Conservation (phyloP, 495 filamentous ascomycete species). For the Halenospora varia region DNA sequence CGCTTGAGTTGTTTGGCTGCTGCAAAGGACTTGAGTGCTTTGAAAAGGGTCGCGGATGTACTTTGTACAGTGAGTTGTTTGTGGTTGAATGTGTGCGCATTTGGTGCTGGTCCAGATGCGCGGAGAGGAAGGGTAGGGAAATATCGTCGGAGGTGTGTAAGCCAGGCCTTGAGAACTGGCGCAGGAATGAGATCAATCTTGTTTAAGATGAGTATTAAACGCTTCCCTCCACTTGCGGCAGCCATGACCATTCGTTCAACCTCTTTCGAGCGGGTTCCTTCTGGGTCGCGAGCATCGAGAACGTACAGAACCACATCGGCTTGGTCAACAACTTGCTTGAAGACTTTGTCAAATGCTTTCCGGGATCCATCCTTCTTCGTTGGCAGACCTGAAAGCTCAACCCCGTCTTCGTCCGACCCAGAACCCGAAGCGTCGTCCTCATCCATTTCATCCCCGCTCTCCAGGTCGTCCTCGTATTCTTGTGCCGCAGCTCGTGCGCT, state of each 20-base stretch:
- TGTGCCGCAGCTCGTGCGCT: constrained; percentile 83
- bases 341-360: constrained; percentile 88
- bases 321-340: constrained; percentile 86
- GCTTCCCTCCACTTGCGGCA: constrained; percentile 75
- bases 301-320: constrained; percentile 94
- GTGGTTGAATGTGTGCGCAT: constrained; percentile 90
- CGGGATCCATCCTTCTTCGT: constrained; percentile 67
- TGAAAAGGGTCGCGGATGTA: constrained; percentile 84
- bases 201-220: constrained; percentile 91
- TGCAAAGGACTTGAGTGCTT: constrained; percentile 87
- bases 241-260: constrained; percentile 88
- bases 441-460: constrained; percentile 47
- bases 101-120: constrained; percentile 75
- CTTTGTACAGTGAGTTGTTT: constrained; percentile 81
- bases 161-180: constrained; percentile 75
- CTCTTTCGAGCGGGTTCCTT: constrained; percentile 85
- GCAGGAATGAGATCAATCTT: constrained; percentile 93
- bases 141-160: constrained; percentile 78
- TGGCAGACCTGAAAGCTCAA: constrained; percentile 31
- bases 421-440: constrained; percentile 55
- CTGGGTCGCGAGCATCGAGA: constrained; percentile 88
- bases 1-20: constrained; percentile 79
- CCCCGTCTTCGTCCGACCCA: constrained; percentile 38
- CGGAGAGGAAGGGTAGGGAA: constrained; percentile 92
- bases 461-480: constrained; percentile 66